These are phyloP conservation scores for Hymenoscyphus infarciens DNA, from an alignment of 2,329 filamentous ascomycete species.

Conservation along the genomic window DNA sequence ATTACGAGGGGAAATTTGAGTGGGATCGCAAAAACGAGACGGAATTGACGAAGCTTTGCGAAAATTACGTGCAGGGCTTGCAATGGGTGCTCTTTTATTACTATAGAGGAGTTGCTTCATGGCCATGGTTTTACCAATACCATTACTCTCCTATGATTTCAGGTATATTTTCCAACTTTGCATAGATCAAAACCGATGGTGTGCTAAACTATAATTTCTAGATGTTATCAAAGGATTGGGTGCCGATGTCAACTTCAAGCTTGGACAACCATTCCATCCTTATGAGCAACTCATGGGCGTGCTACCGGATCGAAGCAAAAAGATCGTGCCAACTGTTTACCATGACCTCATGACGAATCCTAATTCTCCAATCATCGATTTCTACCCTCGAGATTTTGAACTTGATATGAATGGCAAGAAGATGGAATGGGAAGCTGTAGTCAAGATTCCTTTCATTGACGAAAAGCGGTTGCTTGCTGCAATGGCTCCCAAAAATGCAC, in stretches of 20 bases:
- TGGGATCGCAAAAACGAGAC: slow-evolving; percentile 80
- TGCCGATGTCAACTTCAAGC: slow-evolving; percentile 85
- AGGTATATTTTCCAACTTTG: slow-evolving; percentile 43
- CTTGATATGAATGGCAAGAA: slow-evolving; percentile 99
- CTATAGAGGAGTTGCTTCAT: slow-evolving; percentile 93
- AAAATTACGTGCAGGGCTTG: slow-evolving; percentile 96
- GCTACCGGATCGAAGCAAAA: slow-evolving; percentile 93
- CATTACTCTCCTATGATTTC: slow-evolving; percentile 98
- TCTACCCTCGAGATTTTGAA: slow-evolving; percentile 95
- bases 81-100: slow-evolving; percentile 99
- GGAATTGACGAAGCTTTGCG: slow-evolving; percentile 76
- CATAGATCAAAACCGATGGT: background rate
- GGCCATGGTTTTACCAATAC: slow-evolving; percentile 97
- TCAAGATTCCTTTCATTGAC: slow-evolving; percentile 98
- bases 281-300: slow-evolving; percentile 99
- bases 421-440: slow-evolving; percentile 99
- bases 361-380: slow-evolving; percentile 91
- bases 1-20: slow-evolving; percentile 87
- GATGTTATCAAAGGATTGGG: slow-evolving; percentile 86
- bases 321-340: slow-evolving; percentile 84
- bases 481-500: slow-evolving; percentile 78
- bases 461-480: slow-evolving; percentile 79
- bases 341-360: slow-evolving; percentile 89
- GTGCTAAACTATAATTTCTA: slow-evolving; percentile 26
- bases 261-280: slow-evolving; percentile 91